A percentile compares a stretch with the other conserved stretches of the same genome.
Evolutionary conservation across 176 grass and related monocot species (phyloP).

Genomic region (Juncus effusus): DNA sequence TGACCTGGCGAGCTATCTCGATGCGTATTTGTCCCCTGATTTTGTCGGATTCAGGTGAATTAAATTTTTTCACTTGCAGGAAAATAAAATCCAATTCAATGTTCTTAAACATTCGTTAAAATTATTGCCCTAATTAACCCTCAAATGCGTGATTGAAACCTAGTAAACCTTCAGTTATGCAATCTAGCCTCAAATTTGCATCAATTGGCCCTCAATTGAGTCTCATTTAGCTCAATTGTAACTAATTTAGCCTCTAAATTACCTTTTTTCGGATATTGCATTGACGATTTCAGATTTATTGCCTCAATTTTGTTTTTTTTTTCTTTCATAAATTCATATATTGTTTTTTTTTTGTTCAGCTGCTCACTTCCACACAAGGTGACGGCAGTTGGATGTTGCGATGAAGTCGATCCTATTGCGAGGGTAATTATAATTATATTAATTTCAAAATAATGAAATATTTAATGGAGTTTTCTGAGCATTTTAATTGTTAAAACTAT

Average conservation of each 20-base stretch:
- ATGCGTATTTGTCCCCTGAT: slow-evolving; percentile 76
- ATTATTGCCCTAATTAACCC: too few relatives aligned
- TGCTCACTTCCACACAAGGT: slow-evolving; percentile 92
- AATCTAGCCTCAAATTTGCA: too few relatives aligned
- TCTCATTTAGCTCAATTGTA: too few relatives aligned
- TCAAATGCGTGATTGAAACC: too few relatives aligned
- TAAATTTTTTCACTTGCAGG: slow-evolving; percentile 14
- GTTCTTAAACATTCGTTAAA: too few relatives aligned
- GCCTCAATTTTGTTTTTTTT: neutral
- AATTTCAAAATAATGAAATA: neutral
- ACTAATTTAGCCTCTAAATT: too few relatives aligned
- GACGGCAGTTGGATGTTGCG: slow-evolving; percentile 66
- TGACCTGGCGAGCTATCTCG: slow-evolving; percentile 71
- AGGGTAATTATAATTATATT: slow-evolving; percentile 40
- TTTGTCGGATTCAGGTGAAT: slow-evolving; percentile 90
- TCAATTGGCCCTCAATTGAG: too few relatives aligned
- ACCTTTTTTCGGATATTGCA: too few relatives aligned
- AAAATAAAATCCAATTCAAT: neutral
- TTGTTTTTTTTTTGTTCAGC: slow-evolving; percentile 43
- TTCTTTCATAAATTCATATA: slow-evolving; percentile 5
- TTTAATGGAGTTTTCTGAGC: neutral
- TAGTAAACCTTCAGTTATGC: too few relatives aligned
- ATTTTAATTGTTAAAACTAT: too few relatives aligned
- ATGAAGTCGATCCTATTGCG: slow-evolving; percentile 85
- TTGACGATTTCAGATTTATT: too few relatives aligned